These are phyloP conservation scores for Candida orba DNA, from an alignment of 805 yeast species.

Conservation along the genomic window DNA sequence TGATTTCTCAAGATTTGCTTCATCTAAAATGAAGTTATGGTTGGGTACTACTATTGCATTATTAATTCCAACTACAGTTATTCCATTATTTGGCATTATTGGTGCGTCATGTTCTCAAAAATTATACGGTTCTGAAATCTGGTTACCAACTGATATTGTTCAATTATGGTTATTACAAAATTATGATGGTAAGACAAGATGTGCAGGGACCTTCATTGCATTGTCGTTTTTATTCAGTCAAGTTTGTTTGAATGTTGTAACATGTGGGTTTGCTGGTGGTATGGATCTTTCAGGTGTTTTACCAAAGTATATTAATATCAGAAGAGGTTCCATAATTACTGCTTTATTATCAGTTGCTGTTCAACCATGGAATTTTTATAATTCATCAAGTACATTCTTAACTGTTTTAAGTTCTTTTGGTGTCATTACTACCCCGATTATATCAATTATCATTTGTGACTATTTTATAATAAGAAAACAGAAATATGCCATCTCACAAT, in stretches of 20 bases:
- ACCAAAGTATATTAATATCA: conserved; percentile 26
- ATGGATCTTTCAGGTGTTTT: conserved; percentile 22
- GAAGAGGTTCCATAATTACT: conserved; percentile 28
- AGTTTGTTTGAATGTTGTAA: conserved; percentile 27
- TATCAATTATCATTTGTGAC: conserved; percentile 32
- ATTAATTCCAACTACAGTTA: conserved; percentile 32
- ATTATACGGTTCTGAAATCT: conserved; percentile 28
- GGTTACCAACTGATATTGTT: conserved; percentile 31
- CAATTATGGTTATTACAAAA: conserved; percentile 24
- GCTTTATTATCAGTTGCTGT: conserved; percentile 27
- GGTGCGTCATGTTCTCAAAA: conserved; percentile 33
- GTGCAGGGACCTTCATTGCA: conserved; percentile 31
- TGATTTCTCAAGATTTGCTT: conserved; percentile 29
- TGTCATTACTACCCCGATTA: conserved; percentile 29
- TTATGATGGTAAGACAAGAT: conserved; percentile 28
- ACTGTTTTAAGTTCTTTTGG: conserved; percentile 30
- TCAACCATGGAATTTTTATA: conserved; percentile 33
- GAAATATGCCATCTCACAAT: conserved; percentile 29
- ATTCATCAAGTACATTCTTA: conserved; percentile 25
- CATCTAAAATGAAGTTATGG: conserved; percentile 22
- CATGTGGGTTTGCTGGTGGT: conserved; percentile 29
- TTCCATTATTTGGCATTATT: conserved; percentile 37
- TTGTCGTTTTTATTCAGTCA: conserved; percentile 26
- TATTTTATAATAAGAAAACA: conserved; percentile 30
- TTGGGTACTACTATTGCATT: conserved; percentile 22